Percentiles rank a stretch among this genome's conserved stretches.
These are phyloP conservation scores for Marvania coccoides DNA, from an alignment of 139 green algal species.

Conservation along the genomic window DNA sequence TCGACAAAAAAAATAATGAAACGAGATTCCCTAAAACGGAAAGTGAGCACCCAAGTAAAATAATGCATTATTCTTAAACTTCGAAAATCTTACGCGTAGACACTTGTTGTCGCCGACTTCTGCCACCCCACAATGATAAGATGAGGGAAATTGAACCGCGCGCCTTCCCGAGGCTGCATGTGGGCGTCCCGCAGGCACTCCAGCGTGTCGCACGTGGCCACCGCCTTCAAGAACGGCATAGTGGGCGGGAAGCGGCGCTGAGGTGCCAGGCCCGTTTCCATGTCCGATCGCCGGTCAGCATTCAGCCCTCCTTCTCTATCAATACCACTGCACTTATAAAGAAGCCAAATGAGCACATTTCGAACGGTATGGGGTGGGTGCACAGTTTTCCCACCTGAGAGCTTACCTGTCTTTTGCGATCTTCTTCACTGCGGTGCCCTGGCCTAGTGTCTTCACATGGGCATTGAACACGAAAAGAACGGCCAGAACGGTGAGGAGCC, in stretches of 20 bases:
- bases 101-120: constrained; percentile 9
- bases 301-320: no score
- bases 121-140: constrained; percentile 24
- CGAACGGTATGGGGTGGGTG: no score
- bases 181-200: constrained; percentile 16
- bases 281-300: no score
- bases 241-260: background rate
- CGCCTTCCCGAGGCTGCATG: background rate
- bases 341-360: no score
- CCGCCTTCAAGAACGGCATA: constrained; percentile 6
- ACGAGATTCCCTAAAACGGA: constrained; percentile 4
- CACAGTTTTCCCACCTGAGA: no score
- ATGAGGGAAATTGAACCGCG: constrained; percentile 21
- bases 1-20: background rate
- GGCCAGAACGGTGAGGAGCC: no score
- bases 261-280: no score
- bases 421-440: no score
- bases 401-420: no score
- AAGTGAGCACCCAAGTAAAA: background rate
- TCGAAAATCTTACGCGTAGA: background rate
- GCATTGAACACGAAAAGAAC: no score
- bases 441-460: no score
- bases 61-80: background rate
- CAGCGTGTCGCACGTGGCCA: constrained; percentile 8
- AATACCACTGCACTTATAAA: no score